A percentile compares a stretch with the other conserved stretches of the same genome.
Evolutionary conservation across 352 stramenopile genomes (phyloP).

Genomic region (Pythium folliculosum): DNA sequence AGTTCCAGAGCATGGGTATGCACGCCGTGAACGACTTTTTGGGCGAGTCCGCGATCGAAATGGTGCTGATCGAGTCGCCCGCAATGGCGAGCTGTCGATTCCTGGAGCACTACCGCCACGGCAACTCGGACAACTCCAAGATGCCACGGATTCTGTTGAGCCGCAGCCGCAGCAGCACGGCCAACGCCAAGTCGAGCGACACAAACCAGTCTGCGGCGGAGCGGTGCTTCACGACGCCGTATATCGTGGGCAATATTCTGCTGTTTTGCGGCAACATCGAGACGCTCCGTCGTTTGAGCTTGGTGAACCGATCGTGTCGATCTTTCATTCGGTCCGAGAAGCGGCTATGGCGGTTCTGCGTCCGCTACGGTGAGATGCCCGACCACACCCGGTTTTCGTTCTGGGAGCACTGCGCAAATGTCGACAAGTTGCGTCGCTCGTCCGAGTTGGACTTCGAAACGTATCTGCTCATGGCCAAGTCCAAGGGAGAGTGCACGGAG

Average conservation of each 20-base stretch:
- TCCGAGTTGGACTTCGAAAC: conserved; percentile 83
- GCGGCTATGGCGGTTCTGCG: conserved; percentile 79
- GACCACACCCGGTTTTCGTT: conserved; percentile 62
- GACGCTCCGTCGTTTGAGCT: conserved; percentile 43
- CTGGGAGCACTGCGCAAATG: conserved; percentile 65
- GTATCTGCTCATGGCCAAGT: conserved; percentile 83
- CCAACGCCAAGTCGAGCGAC: conserved; percentile 20
- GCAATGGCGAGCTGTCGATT: conserved; percentile 49
- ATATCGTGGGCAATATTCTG: conserved; percentile 75
- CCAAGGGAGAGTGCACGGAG: conserved; percentile 83
- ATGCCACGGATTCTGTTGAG: conserved; percentile 45
- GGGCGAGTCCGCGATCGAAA: conserved; percentile 57
- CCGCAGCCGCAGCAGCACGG: conserved; percentile 18
- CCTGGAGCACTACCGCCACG: conserved; percentile 56
- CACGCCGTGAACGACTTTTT: conserved; percentile 74
- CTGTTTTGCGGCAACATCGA: conserved; percentile 65
- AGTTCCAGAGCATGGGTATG: conserved; percentile 73
- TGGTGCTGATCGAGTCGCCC: conserved; percentile 54
- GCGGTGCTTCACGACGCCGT: conserved; percentile 59
- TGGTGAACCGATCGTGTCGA: conserved; percentile 57
- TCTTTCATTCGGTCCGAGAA: conserved; percentile 67
- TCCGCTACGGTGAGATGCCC: conserved; percentile 73
- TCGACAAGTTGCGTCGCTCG: conserved; percentile 42
- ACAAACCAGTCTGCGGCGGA: conserved; percentile 24
- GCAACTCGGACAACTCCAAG: conserved; percentile 25